Evolutionary conservation across 2,329 filamentous ascomycete species (phyloP).

Genomic region (Claviceps pazoutovae): DNA sequence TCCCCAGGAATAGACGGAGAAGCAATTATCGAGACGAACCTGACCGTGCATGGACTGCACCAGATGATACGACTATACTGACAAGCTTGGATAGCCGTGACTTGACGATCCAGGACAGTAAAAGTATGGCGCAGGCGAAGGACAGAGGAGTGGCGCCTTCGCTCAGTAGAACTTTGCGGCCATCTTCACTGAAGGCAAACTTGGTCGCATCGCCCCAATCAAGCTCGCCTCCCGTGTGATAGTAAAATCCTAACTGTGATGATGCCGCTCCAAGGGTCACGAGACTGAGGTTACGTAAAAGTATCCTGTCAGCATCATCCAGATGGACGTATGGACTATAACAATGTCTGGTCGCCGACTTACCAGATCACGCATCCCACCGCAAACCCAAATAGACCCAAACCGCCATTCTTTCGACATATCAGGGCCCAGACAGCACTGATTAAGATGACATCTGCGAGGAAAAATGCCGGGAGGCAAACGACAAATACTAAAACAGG

Average conservation of each 20-base stretch:
- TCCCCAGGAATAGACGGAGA: too few relatives aligned
- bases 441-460: conserved; percentile 15
- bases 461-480: conserved; percentile 18
- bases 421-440: conserved; percentile 14
- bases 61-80: conserved; percentile 10
- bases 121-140: conserved; percentile 11
- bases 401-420: conserved; percentile 11
- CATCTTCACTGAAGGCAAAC: conserved; percentile 17
- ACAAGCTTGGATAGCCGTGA: conserved; percentile 12
- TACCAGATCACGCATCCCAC: conserved; percentile 15
- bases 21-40: conserved; percentile 10
- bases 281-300: conserved; percentile 9
- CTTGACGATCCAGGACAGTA: conserved; percentile 12
- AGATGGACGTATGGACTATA: too few relatives aligned
- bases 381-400: conserved; percentile 10
- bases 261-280: conserved; percentile 15
- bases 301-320: not conserved
- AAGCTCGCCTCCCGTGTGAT: conserved; percentile 18
- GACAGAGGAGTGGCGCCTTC: conserved; percentile 15
- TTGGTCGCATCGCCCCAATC: conserved; percentile 18
- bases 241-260: conserved; percentile 19
- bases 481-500: conserved; percentile 16
- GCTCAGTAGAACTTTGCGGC: conserved; percentile 18
- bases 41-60: conserved; percentile 10
- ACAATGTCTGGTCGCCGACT: conserved; percentile 2